These are phyloP conservation scores for Sutorius eximius DNA, from an alignment of 1,284 basidiomycete genomes.

Conservation along the genomic window DNA sequence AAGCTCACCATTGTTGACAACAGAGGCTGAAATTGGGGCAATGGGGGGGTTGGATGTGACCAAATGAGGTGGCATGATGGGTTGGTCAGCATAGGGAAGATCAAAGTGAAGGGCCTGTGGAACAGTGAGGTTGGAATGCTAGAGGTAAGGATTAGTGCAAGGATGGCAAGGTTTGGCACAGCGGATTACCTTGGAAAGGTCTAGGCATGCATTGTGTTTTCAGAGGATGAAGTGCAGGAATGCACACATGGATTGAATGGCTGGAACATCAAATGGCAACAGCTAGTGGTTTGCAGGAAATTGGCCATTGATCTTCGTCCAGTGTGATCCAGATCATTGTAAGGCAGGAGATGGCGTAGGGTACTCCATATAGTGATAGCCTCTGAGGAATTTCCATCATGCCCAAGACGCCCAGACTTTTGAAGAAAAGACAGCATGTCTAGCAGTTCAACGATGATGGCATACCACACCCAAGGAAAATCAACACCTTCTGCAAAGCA, in stretches of 20 bases:
- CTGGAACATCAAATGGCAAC: not conserved
- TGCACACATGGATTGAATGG: not conserved
- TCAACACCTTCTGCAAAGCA: not conserved
- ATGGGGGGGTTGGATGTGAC: not conserved
- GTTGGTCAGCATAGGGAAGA: not conserved
- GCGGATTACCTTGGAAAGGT: not conserved
- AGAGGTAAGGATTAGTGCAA: not conserved
- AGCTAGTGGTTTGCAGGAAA: not conserved
- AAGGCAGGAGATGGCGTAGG: not conserved
- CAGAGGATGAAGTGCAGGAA: not conserved
- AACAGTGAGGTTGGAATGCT: not conserved
- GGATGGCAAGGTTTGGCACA: too few relatives aligned
- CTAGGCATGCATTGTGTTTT: not conserved
- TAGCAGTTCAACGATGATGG: not conserved
- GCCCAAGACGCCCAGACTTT: not conserved
- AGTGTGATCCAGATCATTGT: not conserved
- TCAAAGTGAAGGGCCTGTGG: not conserved
- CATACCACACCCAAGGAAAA: not conserved
- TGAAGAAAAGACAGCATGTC: conserved; percentile 1
- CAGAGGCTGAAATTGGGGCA: not conserved
- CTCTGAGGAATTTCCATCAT: not conserved
- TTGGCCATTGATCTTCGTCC: not conserved
- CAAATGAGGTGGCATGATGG: too few relatives aligned
- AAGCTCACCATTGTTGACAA: not conserved
- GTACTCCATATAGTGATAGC: not conserved